These are phyloP conservation scores for Penicillium glabrum DNA, from an alignment of 2,329 filamentous ascomycete species.

Conservation along the genomic window DNA sequence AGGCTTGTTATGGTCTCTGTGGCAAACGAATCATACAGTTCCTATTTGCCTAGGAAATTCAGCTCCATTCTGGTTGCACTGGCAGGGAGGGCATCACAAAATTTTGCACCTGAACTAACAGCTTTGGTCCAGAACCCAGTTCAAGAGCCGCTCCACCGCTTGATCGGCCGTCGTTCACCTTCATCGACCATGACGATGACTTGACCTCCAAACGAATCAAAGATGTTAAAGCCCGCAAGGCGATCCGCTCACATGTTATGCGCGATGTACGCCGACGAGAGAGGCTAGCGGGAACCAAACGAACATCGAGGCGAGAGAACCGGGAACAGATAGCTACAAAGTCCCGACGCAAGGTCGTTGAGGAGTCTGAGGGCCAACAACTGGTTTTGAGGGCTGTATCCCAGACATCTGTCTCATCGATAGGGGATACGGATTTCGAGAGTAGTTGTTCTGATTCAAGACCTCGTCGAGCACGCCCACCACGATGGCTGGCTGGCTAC, in stretches of 20 bases:
- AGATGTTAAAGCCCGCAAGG: constrained; percentile 39
- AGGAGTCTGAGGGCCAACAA: constrained; percentile 11
- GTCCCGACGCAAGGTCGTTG: constrained; percentile 4
- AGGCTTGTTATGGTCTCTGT: neutral
- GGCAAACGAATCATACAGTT: neutral
- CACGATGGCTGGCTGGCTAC: constrained; percentile 18
- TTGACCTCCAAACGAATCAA: constrained; percentile 39
- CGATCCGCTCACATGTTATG: constrained; percentile 46
- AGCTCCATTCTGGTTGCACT: neutral
- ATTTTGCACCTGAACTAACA: neutral
- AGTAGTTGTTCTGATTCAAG: constrained; percentile 3
- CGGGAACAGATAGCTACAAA: constrained; percentile 11
- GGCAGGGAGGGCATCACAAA: neutral
- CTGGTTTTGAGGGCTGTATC: constrained; percentile 14
- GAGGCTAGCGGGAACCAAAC: constrained; percentile 38
- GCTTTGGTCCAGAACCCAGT: constrained; percentile 16
- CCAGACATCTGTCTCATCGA: constrained; percentile 11
- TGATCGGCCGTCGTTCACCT: constrained; percentile 38
- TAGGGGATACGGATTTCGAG: neutral
- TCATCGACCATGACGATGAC: constrained; percentile 44
- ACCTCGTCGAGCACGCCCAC: constrained; percentile 14
- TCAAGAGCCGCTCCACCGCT: constrained; percentile 19
- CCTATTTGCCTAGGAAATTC: constrained; percentile 2
- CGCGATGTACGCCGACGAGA: constrained; percentile 44
- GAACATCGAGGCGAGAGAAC: constrained; percentile 32